Evolutionary conservation across 208 protist species (phyloP), one percentile per base, ranked within the genome.

Genomic region (Leishmania aethiopica): DNA sequence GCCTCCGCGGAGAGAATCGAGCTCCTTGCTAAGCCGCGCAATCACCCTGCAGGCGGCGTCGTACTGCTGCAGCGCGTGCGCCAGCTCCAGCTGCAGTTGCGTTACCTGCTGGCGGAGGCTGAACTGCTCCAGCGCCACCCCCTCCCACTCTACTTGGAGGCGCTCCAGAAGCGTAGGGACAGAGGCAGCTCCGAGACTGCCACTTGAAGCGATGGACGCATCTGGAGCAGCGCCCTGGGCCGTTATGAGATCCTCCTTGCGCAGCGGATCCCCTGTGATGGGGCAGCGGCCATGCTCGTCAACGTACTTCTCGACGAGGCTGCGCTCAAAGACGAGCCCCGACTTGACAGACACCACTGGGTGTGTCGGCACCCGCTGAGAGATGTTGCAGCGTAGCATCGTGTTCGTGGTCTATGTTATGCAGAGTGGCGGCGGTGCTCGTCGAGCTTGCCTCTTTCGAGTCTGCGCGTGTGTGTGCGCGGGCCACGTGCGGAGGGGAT

Each of bases 31-130:
- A 37, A 99, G 89, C 67, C 95, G 93, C 5, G 99, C 99, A 77
- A 99, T 99, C 35, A 99, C 99, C 32, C 98, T 90, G 87, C 98
- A 99, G 5, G 99, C 98, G 51, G 99, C 99, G 86, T 99, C 99
- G 86, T 99, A 98, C 92, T 99, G 98, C 84, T 99, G 99, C 75
- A 99, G 87, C 10, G 99, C 92, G 86, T 99, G 98, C 10, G 98
- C 92, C 11, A 99, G 95, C 88, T 99, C 98, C 85, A 99, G 94
- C 83, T 98, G 91, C 74, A 92, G 91, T 71, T 93, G 88, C 15
- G 95, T 89, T 37, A 99, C 89, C 72, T 98, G 93, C 87, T 99
- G 91, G 45, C 99, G 98, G 64, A 99, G 87, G 47, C 88, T 86
- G 88, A 98, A 99, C 78, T 98, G 98, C 92, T 99, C 99, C 55